These are phyloP conservation scores for Raddia distichophylla DNA, from an alignment of 176 grass and related monocot genomes.

Conservation along the genomic window DNA sequence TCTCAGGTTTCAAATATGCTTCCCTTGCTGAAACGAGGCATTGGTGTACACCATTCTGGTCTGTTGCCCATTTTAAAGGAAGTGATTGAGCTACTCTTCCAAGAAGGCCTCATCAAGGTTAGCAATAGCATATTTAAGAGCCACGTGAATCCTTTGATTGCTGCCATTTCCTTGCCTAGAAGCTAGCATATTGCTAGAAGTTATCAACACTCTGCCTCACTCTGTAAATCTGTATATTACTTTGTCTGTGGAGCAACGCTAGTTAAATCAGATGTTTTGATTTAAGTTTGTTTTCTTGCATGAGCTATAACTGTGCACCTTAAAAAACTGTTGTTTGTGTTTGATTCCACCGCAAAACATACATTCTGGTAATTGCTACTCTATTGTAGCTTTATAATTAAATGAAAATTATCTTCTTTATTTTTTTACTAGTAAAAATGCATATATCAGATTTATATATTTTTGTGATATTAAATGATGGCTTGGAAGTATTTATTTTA, in stretches of 20 bases:
- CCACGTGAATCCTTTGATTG: neutral
- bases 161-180: neutral
- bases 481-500: conserved; percentile 18
- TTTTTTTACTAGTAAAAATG: neutral
- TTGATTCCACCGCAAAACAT: neutral
- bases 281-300: neutral
- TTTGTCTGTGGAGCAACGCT: conserved; percentile 7
- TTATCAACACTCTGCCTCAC: neutral
- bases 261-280: neutral
- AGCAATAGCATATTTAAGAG: neutral
- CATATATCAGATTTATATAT: neutral
- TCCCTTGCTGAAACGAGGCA: conserved; percentile 84
- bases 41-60: conserved; percentile 96
- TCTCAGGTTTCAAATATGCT: conserved; percentile 88
- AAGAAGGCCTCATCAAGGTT: conserved; percentile 98
- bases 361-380: conserved; percentile 13
- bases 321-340: neutral
- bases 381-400: conserved; percentile 5
- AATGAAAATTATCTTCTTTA: neutral
- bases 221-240: neutral
- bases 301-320: conserved; percentile 1
- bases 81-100: conserved; percentile 99
- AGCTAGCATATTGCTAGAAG: conserved; percentile 1
- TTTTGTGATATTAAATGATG: neutral
- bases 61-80: conserved; percentile 93